Evolutionary conservation across 495 filamentous ascomycete species (phyloP), one percentile per base, ranked within the genome.

Genomic region (Immersiella caudata): DNA sequence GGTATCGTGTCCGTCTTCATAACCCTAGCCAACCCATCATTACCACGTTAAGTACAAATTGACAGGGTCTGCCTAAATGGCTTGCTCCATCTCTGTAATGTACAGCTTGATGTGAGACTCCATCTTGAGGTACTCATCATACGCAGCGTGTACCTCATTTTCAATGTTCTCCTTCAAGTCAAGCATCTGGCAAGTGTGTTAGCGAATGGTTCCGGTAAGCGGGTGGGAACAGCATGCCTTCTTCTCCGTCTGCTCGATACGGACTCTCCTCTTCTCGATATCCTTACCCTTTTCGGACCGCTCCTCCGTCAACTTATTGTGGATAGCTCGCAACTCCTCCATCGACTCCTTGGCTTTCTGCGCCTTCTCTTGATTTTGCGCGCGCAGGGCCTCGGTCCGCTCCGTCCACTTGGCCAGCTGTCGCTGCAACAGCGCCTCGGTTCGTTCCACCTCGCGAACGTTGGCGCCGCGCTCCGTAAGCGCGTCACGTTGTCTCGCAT

Each of bases 71-170:
- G 35, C 64, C 89, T 75, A 93, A 67, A 94, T 85, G 67, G 88
- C 89, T 80, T 97, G 94, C 77, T 98, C 96, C 93, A 99, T 97
- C 84, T 98, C 94, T 26, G 90, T 96, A 76, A 98, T 95, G 82
- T 99, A 99, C 66, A 97, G 84, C 78, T 92, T 94, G 75, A 99
- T 96, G 79, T 99, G 95, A 26, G 92, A 89, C 79, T 97, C 94
- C 85, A 98, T 87, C 85, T 96, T 97, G 72, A 96, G 82, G 78
- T 95, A 98, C 82, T 98, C 92, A 61, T 94, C 93, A 65, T 96
- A 89, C 1, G 95, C 92, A 20, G 82, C 83, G 67, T 91, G 90
- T 12, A 97, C 89, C 80, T 99, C 95, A 65, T 88, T 92, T 74
- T 98, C 96, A 65, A 98, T 95, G 68, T 94, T 97, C 76, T 97